phyloP scores from a whole-genome alignment of 2,329 filamentous ascomycete species.

The Colletotrichum shisoi region DNA sequence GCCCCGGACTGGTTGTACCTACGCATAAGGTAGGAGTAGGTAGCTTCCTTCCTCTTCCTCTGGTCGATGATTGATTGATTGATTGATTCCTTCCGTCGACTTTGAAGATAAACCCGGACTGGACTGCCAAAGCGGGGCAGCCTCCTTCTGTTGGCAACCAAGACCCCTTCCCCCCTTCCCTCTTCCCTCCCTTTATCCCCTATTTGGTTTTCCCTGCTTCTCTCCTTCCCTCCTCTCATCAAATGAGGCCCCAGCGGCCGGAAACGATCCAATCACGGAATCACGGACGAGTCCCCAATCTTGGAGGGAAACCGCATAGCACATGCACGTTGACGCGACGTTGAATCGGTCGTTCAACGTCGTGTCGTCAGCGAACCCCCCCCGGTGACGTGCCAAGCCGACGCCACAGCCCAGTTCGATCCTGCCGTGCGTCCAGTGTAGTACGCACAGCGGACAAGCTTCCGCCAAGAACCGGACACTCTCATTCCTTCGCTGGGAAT shows the following conservation, averaged over 20 bases:
- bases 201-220: not conserved
- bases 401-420: constrained; percentile 18
- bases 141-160: not conserved
- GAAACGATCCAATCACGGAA: not conserved
- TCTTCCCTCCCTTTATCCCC: not conserved
- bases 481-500: not conserved
- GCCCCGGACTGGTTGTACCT: no score
- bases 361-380: constrained; percentile 31
- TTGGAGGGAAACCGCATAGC: no score
- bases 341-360: not conserved
- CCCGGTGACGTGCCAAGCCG: constrained; percentile 36
- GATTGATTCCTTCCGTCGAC: not conserved
- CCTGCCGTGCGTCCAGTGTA: not conserved
- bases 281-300: no score
- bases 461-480: constrained; percentile 24
- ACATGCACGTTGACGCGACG: not conserved
- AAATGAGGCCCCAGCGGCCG: not conserved
- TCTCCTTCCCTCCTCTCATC: not conserved
- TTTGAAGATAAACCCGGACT: not conserved
- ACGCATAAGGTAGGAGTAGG: no score
- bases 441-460: constrained; percentile 28
- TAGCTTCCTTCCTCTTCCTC: not conserved
- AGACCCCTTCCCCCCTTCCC: constrained; percentile 1
- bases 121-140: constrained; percentile 14
- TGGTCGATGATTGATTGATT: not conserved